Base-by-base conservation (phyloP, 495 filamentous ascomycete species). In the Cercophora newfieldiana region DNA sequence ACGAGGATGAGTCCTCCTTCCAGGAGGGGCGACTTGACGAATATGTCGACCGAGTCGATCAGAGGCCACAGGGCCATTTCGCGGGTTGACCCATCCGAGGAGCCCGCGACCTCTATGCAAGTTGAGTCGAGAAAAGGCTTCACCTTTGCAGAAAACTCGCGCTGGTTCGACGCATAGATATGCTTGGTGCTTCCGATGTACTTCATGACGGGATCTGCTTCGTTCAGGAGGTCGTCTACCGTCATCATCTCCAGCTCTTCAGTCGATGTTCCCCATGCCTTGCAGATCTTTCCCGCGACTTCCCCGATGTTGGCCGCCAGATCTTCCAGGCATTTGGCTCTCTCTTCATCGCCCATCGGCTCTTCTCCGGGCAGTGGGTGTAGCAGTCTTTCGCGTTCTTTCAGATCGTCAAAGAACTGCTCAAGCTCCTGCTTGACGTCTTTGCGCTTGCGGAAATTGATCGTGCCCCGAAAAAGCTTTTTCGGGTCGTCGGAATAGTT, bases 1-100 rank as follows among this genome's bases (percentile, higher is more conserved):
- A 74, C 70, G 16, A 74, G 30, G 3, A 68, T 57, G 2, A 71
- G 10, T 1, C 70, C 68, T 21, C 60, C 26, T 29, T 59, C 64
- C 8, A 74, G 59, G 7, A 74, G 14, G 19, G 68, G 63, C 0
- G 70, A 59, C 29, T 68, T 71, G 25, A 72, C 26, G 5, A 53
- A 70, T 7, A 74, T 47, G 1, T 71, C 62, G 30, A 72, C 72
- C 8, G 59, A 57, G 16, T 68, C 58, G 18, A 74, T 66, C 1
- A 74, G 62, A 3, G 72, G 72, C 72, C 72, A 74, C 5, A 63
- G 29, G 1, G 70, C 56, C 47, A 64, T 58, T 12, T 4, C 30
- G 30, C 30, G 30, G 12, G 4, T 33, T 4, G n/a, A 12, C 0
- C 3, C 16, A 10, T 65, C 48, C 12, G 19, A 16, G 1, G 14